Evolutionary conservation across 352 stramenopile genomes (phyloP).

Genomic region (Globisporangium yorkense): DNA sequence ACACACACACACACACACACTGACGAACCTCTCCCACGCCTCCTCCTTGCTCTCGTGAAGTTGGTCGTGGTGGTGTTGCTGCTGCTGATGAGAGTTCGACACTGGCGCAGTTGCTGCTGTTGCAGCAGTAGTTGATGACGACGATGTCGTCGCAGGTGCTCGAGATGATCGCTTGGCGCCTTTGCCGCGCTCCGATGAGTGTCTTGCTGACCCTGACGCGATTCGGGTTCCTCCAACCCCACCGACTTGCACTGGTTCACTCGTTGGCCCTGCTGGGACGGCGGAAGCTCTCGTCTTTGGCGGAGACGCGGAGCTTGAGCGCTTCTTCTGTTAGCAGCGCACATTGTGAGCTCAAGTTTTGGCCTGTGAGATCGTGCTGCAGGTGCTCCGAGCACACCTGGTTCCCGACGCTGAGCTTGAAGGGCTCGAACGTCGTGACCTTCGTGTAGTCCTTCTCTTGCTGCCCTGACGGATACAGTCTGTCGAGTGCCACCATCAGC

Average conservation of each 20-base stretch:
- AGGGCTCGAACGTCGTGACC: constrained; percentile 42
- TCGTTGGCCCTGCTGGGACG: background rate
- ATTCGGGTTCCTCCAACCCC: too few relatives aligned
- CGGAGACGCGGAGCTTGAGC: constrained; percentile 7
- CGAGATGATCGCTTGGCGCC: too few relatives aligned
- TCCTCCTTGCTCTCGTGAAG: constrained; percentile 19
- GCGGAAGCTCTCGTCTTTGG: constrained; percentile 1
- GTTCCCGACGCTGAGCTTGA: constrained; percentile 61
- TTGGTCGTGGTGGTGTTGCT: constrained; percentile 7
- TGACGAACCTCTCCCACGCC: constrained; percentile 32
- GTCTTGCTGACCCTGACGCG: too few relatives aligned
- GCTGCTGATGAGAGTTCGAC: background rate
- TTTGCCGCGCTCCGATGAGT: too few relatives aligned
- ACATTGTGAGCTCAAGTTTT: background rate
- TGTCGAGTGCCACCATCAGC: constrained; percentile 11
- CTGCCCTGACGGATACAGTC: constrained; percentile 18
- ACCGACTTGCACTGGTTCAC: too few relatives aligned
- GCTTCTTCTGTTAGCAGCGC: constrained; percentile 1
- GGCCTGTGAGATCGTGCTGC: background rate
- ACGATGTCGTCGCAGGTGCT: background rate
- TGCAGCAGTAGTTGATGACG: constrained; percentile 1
- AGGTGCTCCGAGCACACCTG: constrained; percentile 15
- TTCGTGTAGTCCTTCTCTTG: constrained; percentile 51
- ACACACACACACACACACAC: too few relatives aligned
- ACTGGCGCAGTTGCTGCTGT: background rate